Conservation (phyloP, 2,329 filamentous ascomycete genomes). For the Seiridium cupressi region DNA sequence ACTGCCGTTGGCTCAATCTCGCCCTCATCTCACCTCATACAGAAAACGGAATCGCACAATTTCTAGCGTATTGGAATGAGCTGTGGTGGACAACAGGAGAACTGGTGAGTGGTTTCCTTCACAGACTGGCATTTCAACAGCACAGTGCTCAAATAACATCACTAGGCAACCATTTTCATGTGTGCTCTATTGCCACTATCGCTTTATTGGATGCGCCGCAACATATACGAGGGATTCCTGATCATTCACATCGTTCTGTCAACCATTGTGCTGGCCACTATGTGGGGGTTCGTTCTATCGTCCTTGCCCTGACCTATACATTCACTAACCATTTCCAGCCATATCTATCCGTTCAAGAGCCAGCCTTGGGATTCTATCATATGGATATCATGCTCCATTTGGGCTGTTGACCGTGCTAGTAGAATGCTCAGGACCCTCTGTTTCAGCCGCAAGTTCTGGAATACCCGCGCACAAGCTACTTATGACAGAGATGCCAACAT, state of each 20-base stretch:
- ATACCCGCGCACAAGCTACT: slow-evolving; percentile 29
- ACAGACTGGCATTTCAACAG: background rate
- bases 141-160: slow-evolving; percentile 4
- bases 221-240: slow-evolving; percentile 52
- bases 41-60: slow-evolving; percentile 33
- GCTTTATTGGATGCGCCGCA: slow-evolving; percentile 47
- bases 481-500: slow-evolving; percentile 39
- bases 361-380: slow-evolving; percentile 46
- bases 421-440: slow-evolving; percentile 40
- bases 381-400: slow-evolving; percentile 47
- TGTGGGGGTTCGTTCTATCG: slow-evolving; percentile 45
- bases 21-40: slow-evolving; percentile 18
- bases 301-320: background rate
- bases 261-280: slow-evolving; percentile 44
- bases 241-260: slow-evolving; percentile 51
- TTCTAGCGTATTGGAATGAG: slow-evolving; percentile 34
- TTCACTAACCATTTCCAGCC: background rate
- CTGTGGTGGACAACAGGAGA: slow-evolving; percentile 51
- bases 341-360: background rate
- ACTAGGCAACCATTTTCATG: slow-evolving; percentile 42
- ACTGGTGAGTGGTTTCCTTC: slow-evolving; percentile 30
- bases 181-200: slow-evolving; percentile 45
- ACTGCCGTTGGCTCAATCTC: background rate
- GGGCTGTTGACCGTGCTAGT: slow-evolving; percentile 46
- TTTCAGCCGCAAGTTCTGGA: slow-evolving; percentile 38